Percentiles rank a stretch among this genome's conserved stretches.
These are phyloP conservation scores for Microcyclosporella mali DNA, from an alignment of 2,329 filamentous ascomycete genomes.

Conservation along the genomic window DNA sequence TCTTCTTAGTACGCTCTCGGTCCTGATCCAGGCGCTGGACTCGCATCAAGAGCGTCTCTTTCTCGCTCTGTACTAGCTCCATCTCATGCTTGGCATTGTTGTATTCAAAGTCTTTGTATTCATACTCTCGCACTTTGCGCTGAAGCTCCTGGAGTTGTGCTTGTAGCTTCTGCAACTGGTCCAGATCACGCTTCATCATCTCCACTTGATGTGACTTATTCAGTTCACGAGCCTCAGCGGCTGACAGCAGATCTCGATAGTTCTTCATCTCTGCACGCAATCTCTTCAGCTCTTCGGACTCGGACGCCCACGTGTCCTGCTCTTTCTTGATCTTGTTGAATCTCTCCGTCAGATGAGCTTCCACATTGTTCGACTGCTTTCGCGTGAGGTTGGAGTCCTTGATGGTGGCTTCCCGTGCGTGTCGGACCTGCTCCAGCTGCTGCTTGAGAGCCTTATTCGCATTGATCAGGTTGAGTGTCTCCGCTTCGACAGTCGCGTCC, in stretches of 20 bases:
- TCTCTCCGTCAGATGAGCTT: conserved; percentile 37
- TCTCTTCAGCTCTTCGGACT: conserved; percentile 59
- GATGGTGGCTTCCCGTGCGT: conserved; percentile 28
- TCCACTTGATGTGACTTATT: conserved; percentile 58
- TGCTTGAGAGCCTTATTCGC: conserved; percentile 67
- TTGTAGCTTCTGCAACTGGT: conserved; percentile 56
- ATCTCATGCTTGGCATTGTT: conserved; percentile 53
- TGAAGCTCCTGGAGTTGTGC: conserved; percentile 55
- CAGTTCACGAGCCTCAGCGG: conserved; percentile 63
- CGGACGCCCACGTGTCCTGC: conserved; percentile 35
- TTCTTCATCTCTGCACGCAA: conserved; percentile 52
- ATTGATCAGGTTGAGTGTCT: conserved; percentile 74
- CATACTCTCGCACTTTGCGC: conserved; percentile 56
- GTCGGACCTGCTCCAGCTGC: conserved; percentile 47
- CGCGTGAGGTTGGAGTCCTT: conserved; percentile 39
- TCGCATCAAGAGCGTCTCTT: conserved; percentile 54
- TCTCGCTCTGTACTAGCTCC: conserved; percentile 52
- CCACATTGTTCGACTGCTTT: conserved; percentile 70
- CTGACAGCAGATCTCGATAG: conserved; percentile 56
- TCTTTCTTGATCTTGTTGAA: conserved; percentile 30
- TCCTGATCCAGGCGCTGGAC: conserved; percentile 49
- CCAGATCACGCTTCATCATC: conserved; percentile 55
- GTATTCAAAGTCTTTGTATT: conserved; percentile 58
- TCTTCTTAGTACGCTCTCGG: conserved; percentile 41
- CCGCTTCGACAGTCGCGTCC: conserved; percentile 72